A percentile compares a stretch with the other conserved stretches of the same genome.
Evolutionary conservation across 345 rosid genomes (phyloP).

Genomic region (Hypericum androsaemum): DNA sequence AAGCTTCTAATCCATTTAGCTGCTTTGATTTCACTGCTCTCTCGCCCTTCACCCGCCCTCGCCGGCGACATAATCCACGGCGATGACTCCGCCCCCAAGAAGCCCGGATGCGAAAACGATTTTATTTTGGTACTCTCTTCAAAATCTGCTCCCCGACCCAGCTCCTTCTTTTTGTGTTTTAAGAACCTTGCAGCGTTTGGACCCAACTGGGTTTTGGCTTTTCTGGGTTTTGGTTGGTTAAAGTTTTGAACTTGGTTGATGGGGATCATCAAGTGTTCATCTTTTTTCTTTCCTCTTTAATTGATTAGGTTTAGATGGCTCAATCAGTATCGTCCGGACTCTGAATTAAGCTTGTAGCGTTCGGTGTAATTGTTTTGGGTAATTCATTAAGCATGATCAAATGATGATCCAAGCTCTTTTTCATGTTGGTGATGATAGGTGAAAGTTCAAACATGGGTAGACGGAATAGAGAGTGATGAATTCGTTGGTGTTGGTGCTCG

Average conservation of each 20-base stretch:
- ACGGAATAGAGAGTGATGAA: slow-evolving; percentile 66
- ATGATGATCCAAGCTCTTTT: not conserved
- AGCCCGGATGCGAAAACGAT: slow-evolving; percentile 97
- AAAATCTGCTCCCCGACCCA: slow-evolving; percentile 14
- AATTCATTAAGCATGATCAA: too few species aligned
- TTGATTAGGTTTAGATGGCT: too few species aligned
- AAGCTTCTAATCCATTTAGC: slow-evolving; percentile 20
- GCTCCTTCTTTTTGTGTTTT: too few species aligned
- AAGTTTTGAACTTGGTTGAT: not conserved
- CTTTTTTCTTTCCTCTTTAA: too few species aligned
- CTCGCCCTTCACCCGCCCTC: slow-evolving; percentile 30
- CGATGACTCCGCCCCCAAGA: slow-evolving; percentile 83
- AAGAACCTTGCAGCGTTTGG: not conserved
- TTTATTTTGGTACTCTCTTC: slow-evolving; percentile 64
- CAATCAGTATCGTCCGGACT: too few species aligned
- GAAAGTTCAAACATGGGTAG: slow-evolving; percentile 93
- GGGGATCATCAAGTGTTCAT: too few species aligned
- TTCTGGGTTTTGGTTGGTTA: slow-evolving; percentile 8
- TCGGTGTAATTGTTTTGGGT: too few species aligned
- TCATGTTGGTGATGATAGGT: slow-evolving; percentile 36
- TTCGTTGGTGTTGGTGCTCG: slow-evolving; percentile 97
- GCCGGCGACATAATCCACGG: slow-evolving; percentile 94
- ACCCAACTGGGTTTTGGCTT: slow-evolving; percentile 22
- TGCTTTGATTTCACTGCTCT: slow-evolving; percentile 39
- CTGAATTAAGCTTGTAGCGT: too few species aligned